phyloP scores from a whole-genome alignment of 23 red algal genomes.

The Pyropia haitanensis region DNA sequence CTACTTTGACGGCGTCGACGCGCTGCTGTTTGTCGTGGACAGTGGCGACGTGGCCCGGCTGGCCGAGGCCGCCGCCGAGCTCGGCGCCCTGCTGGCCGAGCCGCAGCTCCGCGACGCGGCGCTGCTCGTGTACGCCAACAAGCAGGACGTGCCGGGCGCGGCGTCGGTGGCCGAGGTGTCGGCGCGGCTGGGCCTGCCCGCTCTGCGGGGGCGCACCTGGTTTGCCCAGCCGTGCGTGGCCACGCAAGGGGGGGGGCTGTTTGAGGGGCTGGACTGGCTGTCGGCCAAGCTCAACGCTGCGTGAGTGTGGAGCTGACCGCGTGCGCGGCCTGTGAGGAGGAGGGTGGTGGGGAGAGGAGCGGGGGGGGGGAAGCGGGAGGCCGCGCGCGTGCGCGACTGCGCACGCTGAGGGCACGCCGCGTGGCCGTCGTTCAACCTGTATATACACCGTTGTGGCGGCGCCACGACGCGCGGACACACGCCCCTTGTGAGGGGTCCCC shows the following conservation, averaged over 20 bases:
- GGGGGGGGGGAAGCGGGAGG: too few species aligned
- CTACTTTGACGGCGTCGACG: constrained; percentile 82
- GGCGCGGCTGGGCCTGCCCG: constrained; percentile 42
- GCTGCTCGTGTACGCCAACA: constrained; percentile 85
- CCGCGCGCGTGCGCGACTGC: too few species aligned
- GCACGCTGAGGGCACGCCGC: too few species aligned
- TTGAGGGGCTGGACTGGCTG: constrained; percentile 86
- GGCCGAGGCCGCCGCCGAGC: constrained; percentile 59
- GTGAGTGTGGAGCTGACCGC: too few species aligned
- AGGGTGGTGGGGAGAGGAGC: too few species aligned
- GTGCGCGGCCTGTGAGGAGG: too few species aligned
- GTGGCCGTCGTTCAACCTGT: too few species aligned
- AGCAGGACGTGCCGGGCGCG: constrained; percentile 71
- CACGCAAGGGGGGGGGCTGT: constrained; percentile 63
- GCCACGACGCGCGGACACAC: too few species aligned
- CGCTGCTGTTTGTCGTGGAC: constrained; percentile 79
- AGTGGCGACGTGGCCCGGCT: constrained; percentile 54
- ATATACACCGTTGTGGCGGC: too few species aligned
- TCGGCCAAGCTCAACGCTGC: constrained; percentile 25
- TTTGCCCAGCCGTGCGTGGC: constrained; percentile 54
- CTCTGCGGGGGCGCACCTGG: constrained; percentile 44
- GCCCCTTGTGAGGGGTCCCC: too few species aligned
- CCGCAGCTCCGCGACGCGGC: constrained; percentile 52
- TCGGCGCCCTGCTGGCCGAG: constrained; percentile 40
- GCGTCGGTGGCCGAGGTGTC: constrained; percentile 53